A percentile compares a stretch with the other conserved stretches of the same genome.
Conservation (phyloP, 1,284 basidiomycete genomes). For the Anthracocystis panici-leucophaei region DNA sequence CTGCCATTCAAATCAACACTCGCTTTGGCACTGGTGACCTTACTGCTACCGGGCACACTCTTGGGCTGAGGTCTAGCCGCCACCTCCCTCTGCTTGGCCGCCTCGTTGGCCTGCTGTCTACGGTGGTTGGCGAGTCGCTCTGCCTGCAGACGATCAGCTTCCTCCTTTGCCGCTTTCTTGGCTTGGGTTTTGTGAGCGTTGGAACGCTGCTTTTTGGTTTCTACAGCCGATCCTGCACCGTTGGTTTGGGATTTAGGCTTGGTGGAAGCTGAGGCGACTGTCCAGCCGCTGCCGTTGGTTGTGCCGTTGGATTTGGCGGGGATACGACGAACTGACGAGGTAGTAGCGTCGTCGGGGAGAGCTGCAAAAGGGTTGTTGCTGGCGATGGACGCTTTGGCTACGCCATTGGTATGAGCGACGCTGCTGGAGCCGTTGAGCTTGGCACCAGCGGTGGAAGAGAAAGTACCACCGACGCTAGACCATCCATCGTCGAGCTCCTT, state of each 20-base stretch:
- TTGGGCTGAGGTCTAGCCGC: conserved; percentile 27
- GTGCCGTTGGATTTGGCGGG: not conserved
- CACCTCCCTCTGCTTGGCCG: conserved; percentile 26
- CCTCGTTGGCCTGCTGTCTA: conserved; percentile 42
- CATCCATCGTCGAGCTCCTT: conserved; percentile 46
- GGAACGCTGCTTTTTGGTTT: conserved; percentile 61
- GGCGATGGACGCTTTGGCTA: conserved; percentile 28
- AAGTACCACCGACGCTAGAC: conserved; percentile 38
- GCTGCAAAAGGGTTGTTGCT: conserved; percentile 53
- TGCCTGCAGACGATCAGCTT: conserved; percentile 51
- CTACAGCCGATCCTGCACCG: conserved; percentile 1
- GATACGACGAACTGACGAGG: conserved; percentile 26
- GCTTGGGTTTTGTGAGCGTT: conserved; percentile 60
- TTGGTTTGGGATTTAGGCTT: conserved; percentile 3
- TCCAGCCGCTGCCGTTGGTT: conserved; percentile 18
- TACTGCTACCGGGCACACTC: conserved; percentile 13
- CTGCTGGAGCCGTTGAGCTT: conserved; percentile 15
- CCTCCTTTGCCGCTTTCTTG: conserved; percentile 57
- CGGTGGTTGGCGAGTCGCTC: conserved; percentile 56
- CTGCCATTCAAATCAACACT: conserved; percentile 47
- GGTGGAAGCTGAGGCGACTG: conserved; percentile 14
- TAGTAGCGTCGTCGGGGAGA: conserved; percentile 43
- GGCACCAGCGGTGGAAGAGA: conserved; percentile 12
- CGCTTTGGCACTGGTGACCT: conserved; percentile 34
- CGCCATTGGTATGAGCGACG: conserved; percentile 1